phyloP scores from a whole-genome alignment of 2,329 filamentous ascomycete species.

The Erysiphe pulchra region DNA sequence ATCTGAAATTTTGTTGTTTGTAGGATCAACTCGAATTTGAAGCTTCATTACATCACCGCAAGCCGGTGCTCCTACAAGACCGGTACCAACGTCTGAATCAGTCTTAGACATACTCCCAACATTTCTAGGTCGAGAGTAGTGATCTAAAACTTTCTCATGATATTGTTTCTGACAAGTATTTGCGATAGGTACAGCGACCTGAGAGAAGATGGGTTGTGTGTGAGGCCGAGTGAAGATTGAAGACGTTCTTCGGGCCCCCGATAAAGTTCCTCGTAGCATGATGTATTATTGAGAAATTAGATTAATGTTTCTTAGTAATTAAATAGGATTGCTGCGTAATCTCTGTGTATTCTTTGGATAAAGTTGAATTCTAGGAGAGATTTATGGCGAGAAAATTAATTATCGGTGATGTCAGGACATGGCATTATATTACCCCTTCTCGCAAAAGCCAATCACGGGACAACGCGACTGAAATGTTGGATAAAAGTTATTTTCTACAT shows the following conservation, averaged over 20 bases:
- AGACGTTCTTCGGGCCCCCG: constrained; percentile 1
- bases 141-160: constrained; percentile 35
- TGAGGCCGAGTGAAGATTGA: constrained; percentile 8
- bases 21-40: constrained; percentile 74
- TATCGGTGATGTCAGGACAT: too few species aligned
- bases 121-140: constrained; percentile 59
- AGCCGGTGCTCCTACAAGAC: constrained; percentile 72
- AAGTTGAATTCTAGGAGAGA: too few species aligned
- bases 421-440: too few species aligned
- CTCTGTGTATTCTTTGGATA: too few species aligned
- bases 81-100: constrained; percentile 64
- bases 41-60: constrained; percentile 89
- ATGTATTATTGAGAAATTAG: not conserved
- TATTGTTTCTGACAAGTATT: constrained; percentile 11
- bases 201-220: constrained; percentile 6
- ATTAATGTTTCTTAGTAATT: too few species aligned
- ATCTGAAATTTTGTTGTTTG: constrained; percentile 69
- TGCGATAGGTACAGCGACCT: constrained; percentile 7
- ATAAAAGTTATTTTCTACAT: not conserved
- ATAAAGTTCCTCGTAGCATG: not conserved
- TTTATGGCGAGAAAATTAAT: too few species aligned
- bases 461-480: not conserved
- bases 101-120: constrained; percentile 58
- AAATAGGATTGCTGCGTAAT: too few species aligned
- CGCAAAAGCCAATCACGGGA: not conserved